Conservation (phyloP, 2,329 filamentous ascomycete species). For the Verticillium isaacii region DNA sequence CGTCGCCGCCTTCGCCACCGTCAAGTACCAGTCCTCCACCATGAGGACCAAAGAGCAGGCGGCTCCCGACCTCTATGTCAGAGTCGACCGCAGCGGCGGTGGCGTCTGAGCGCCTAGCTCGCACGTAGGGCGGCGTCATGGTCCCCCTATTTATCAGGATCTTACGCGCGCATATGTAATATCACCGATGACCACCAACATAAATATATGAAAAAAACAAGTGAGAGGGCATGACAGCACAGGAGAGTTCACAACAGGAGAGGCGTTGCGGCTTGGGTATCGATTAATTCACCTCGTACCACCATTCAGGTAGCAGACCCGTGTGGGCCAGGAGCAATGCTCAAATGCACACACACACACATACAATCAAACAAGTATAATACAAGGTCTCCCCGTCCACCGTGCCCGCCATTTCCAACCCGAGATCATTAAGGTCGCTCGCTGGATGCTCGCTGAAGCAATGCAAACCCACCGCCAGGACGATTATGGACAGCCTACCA, state of each 20-base stretch:
- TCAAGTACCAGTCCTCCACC: conserved; percentile 28
- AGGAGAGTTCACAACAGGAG: background rate
- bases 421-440: background rate
- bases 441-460: background rate
- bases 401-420: background rate
- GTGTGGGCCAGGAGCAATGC: background rate
- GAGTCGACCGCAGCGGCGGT: conserved; percentile 47
- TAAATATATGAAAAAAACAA: background rate
- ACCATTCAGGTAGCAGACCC: background rate
- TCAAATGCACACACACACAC: background rate
- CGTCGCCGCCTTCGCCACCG: conserved; percentile 20
- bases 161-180: background rate
- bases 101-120: conserved; percentile 26
- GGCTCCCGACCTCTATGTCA: conserved; percentile 39
- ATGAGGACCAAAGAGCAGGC: conserved; percentile 35
- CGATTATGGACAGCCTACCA: background rate
- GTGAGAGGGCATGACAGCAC: background rate
- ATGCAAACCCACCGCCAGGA: background rate
- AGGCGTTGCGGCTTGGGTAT: background rate
- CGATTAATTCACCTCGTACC: background rate
- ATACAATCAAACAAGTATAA: background rate
- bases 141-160: background rate
- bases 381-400: background rate
- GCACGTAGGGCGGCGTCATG: background rate
- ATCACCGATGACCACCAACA: background rate